phyloP scores from a whole-genome alignment of 305 asterid species.

The Ajuga reptans region DNA sequence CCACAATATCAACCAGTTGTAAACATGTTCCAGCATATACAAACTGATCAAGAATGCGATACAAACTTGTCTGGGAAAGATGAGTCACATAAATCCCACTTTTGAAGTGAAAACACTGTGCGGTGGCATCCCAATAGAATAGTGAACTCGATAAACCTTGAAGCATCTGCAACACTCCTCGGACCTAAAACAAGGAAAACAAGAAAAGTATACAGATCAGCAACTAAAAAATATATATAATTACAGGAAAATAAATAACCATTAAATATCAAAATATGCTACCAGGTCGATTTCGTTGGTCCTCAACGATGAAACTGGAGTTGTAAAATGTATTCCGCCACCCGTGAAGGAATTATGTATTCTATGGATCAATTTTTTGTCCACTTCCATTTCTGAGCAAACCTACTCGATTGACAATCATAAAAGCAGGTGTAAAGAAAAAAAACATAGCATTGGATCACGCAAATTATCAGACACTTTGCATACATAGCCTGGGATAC shows the following conservation, averaged over 20 bases:
- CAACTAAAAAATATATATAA: background rate
- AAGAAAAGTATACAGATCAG: slow-evolving; percentile 6
- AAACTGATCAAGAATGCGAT: slow-evolving; percentile 59
- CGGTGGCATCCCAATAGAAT: slow-evolving; percentile 56
- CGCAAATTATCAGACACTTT: slow-evolving; percentile 30
- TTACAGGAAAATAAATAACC: background rate
- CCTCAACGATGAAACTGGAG: slow-evolving; percentile 49
- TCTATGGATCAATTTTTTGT: slow-evolving; percentile 44
- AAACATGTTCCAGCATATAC: slow-evolving; percentile 72
- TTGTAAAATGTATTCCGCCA: slow-evolving; percentile 63
- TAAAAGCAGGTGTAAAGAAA: background rate
- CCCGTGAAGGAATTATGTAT: slow-evolving; percentile 45
- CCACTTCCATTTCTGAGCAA: slow-evolving; percentile 45
- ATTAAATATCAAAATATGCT: slow-evolving; percentile 3
- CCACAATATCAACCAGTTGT: slow-evolving; percentile 47
- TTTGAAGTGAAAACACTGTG: slow-evolving; percentile 39
- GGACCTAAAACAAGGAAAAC: slow-evolving; percentile 42
- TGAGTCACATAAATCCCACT: slow-evolving; percentile 69
- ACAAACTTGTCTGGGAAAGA: slow-evolving; percentile 78
- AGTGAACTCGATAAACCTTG: slow-evolving; percentile 73
- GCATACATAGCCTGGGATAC: background rate
- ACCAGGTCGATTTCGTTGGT: slow-evolving; percentile 78
- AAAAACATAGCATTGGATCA: background rate
- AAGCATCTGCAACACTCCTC: slow-evolving; percentile 74
- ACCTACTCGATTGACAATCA: slow-evolving; percentile 15